Conservation (phyloP, 768 basidiomycete species). For the Boletus pseudopeckii region DNA sequence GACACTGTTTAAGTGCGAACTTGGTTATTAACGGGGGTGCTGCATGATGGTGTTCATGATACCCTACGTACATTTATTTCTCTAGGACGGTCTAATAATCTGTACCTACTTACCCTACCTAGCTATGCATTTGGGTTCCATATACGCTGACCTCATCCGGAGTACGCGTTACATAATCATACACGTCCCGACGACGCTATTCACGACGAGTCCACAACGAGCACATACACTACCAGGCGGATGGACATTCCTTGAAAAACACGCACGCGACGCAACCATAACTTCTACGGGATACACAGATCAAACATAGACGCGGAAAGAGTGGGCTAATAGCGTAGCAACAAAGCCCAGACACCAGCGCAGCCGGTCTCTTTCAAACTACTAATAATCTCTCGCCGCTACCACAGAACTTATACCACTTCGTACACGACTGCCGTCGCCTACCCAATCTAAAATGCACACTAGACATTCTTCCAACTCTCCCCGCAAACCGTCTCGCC, state of each 20-base stretch:
- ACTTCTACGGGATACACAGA: constrained; percentile 1
- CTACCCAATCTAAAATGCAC: constrained; percentile 20
- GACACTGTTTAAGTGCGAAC: background rate
- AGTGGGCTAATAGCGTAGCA: constrained; percentile 1
- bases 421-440: background rate
- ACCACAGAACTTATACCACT: constrained; percentile 12
- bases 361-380: constrained; percentile 14
- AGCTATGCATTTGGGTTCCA: background rate
- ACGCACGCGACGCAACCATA: constrained; percentile 8
- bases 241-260: constrained; percentile 28
- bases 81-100: background rate
- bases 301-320: constrained; percentile 2
- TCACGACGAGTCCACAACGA: constrained; percentile 3
- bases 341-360: background rate
- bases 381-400: constrained; percentile 3
- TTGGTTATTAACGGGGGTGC: background rate
- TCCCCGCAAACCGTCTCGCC: constrained; percentile 30
- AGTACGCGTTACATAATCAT: constrained; percentile 17
- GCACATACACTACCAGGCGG: constrained; percentile 14
- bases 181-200: background rate
- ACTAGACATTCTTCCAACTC: constrained; percentile 25
- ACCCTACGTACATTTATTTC: background rate
- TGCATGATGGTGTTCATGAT: background rate
- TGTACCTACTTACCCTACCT: background rate
- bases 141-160: background rate